Conservation (phyloP, 176 grass and related monocot genomes). For the Carex littledalei region DNA sequence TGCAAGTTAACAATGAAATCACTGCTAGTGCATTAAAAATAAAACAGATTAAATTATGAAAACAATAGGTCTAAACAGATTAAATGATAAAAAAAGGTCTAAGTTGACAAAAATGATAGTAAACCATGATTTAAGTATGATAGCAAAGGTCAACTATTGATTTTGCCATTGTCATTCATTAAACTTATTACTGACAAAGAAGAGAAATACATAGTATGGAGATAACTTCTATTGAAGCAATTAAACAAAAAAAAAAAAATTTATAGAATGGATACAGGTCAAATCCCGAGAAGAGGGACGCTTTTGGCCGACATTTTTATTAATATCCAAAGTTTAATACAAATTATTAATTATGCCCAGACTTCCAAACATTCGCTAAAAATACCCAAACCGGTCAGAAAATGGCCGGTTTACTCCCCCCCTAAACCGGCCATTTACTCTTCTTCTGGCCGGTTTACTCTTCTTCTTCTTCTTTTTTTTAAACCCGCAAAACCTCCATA, state of each 20-base stretch:
- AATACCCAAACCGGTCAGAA: too few relatives aligned
- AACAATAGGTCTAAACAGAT: background rate
- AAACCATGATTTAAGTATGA: background rate
- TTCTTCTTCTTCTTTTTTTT: too few relatives aligned
- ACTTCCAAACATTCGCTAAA: too few relatives aligned
- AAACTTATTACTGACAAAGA: background rate
- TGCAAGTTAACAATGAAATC: background rate
- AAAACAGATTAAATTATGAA: background rate
- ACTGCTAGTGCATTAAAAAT: background rate
- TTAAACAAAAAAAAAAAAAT: background rate
- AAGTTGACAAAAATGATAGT: background rate
- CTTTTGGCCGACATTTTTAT: background rate
- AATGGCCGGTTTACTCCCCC: too few relatives aligned
- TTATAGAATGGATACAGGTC: background rate
- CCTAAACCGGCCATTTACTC: too few relatives aligned
- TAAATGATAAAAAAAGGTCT: background rate
- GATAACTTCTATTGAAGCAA: background rate
- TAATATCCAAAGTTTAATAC: too few relatives aligned
- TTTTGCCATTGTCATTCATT: background rate
- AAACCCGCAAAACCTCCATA: too few relatives aligned
- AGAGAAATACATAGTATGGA: background rate
- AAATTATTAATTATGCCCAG: too few relatives aligned
- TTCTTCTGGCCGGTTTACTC: too few relatives aligned
- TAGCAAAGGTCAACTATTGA: background rate
- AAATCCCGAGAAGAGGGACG: constrained; percentile 5